phyloP scores from a whole-genome alignment of 129 eudicot species.

The carrot (Daucus carota) region DNA sequence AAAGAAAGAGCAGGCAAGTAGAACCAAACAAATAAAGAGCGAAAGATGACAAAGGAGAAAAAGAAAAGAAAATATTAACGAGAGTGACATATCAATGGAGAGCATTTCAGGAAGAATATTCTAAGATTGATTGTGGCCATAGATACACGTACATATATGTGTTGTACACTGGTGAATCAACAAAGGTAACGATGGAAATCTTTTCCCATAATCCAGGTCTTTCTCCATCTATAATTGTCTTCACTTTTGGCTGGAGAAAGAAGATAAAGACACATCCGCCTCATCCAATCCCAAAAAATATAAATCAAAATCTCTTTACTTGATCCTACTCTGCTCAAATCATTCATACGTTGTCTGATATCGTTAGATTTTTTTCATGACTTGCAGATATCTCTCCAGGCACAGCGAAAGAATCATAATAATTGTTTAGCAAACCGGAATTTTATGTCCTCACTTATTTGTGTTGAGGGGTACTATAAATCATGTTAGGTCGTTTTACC shows the following conservation, averaged over 20 bases:
- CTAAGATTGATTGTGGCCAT: neutral
- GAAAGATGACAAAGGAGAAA: neutral
- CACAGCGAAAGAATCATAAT: too few relatives aligned
- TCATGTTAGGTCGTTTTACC: too few relatives aligned
- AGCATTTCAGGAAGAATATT: neutral
- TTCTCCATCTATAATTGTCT: neutral
- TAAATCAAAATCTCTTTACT: neutral
- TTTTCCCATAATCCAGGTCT: constrained; percentile 9
- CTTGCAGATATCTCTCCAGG: too few relatives aligned
- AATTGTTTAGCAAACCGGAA: too few relatives aligned
- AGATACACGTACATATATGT: neutral
- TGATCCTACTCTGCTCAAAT: neutral
- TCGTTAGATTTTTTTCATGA: neutral
- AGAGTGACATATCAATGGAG: neutral
- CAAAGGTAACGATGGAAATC: neutral
- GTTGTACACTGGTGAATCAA: neutral
- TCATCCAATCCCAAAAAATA: neutral
- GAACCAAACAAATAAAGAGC: neutral
- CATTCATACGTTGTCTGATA: neutral
- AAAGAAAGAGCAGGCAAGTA: neutral
- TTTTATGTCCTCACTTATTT: too few relatives aligned
- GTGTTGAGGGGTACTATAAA: too few relatives aligned
- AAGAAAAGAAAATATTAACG: neutral
- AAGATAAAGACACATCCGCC: constrained; percentile 2
- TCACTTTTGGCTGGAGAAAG: neutral